Evolutionary conservation across 179 eudicot genomes (phyloP), one percentile per base, ranked within the genome.

Genomic region (Drosera spatulata): DNA sequence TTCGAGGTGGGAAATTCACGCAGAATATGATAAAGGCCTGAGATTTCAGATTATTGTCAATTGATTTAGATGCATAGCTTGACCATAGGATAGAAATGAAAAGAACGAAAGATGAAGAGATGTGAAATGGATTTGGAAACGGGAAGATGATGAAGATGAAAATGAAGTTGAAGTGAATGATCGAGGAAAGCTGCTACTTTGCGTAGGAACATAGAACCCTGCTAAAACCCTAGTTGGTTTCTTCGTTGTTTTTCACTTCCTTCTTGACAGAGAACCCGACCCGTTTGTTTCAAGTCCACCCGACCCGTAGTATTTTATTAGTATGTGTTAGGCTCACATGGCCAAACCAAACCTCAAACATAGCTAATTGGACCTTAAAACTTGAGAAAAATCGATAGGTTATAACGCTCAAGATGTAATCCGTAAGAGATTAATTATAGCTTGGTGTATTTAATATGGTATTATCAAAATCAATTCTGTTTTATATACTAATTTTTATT

Each of bases 151-250:
- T 44, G 55, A 57, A 11, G 14, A n/a, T 0, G 3, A 15, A 7
- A 11, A 40, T 6, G 49, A 50, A 60, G 33, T 22, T 22, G 33
- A 22, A 6, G 54, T 49, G 61, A 14, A 48, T 11, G 52, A 65
- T 52, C 33, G 37, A 50, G 44, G 33, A 33, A 22, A 22, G 33
- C 33, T 22, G 33, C 33, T 22, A 22, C 33, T 22, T 22, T 22
- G 33, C 33, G 7, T 2, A 14, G 10, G 37, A 10, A 53, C 50
- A 41, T 55, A 63, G 66, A 38, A 58, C 65, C 69, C 69, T 68
- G 44, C 66, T 63, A 68, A 72, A 72, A 14, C 76, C 76, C 76
- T 63, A 59, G 69, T 59, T 72, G 63, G 67, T 67, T 51, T 15
- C 33, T 7, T 2, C 5, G 55, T 5, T 51, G 7, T 3, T 5